Evolutionary conservation across 768 basidiomycete genomes (phyloP).

Genomic region (Lentinula guzmanii): DNA sequence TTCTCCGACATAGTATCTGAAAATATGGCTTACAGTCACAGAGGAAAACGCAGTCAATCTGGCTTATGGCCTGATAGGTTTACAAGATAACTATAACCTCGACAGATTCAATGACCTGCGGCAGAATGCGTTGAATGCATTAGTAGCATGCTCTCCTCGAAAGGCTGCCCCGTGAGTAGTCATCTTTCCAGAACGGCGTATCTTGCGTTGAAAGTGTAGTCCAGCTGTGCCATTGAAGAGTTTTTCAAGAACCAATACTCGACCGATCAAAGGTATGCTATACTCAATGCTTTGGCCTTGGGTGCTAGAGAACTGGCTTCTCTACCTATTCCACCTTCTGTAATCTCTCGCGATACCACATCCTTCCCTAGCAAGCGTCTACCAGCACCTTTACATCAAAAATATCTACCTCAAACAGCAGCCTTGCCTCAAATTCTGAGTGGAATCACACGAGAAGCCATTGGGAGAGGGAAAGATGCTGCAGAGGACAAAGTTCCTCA

Average conservation of each 20-base stretch:
- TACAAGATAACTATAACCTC: slow-evolving; percentile 85
- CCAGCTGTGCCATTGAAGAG: slow-evolving; percentile 80
- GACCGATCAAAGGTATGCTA: slow-evolving; percentile 73
- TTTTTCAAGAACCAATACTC: slow-evolving; percentile 96
- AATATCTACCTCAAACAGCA: slow-evolving; percentile 40
- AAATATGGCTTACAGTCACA: slow-evolving; percentile 21
- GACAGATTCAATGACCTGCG: slow-evolving; percentile 71
- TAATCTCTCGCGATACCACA: slow-evolving; percentile 25
- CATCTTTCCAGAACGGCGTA: neutral
- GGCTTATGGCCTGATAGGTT: slow-evolving; percentile 59
- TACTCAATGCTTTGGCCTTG: slow-evolving; percentile 80
- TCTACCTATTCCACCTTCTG: slow-evolving; percentile 31
- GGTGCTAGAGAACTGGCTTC: slow-evolving; percentile 79
- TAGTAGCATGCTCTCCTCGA: slow-evolving; percentile 74
- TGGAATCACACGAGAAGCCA: slow-evolving; percentile 54
- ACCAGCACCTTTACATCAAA: slow-evolving; percentile 63
- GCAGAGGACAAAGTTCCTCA: slow-evolving; percentile 52
- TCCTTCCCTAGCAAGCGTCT: slow-evolving; percentile 81
- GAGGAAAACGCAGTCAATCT: slow-evolving; percentile 90
- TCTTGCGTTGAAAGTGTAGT: neutral
- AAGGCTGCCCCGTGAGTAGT: slow-evolving; percentile 74
- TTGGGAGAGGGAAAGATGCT: slow-evolving; percentile 53
- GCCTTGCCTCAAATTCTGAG: slow-evolving; percentile 57
- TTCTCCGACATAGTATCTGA: neutral
- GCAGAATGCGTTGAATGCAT: slow-evolving; percentile 71